These are phyloP conservation scores for Globisporangium cystogenes DNA, from an alignment of 352 stramenopile genomes.

Conservation along the genomic window DNA sequence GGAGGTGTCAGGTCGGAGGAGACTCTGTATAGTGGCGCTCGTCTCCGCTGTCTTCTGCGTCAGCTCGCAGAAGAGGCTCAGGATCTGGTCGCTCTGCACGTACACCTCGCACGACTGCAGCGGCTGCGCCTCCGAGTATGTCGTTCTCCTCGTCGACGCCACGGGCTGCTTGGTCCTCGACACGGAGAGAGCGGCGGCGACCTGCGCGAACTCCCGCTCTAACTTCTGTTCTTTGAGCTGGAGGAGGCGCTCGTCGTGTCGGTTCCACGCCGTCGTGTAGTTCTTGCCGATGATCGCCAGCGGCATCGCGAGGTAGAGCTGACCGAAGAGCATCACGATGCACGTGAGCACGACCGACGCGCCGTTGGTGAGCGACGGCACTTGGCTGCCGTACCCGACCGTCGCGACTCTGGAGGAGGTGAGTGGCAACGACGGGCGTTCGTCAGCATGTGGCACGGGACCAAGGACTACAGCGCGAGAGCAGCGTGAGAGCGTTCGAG, in stretches of 20 bases:
- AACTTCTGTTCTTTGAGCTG: neutral
- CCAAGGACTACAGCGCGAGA: no score
- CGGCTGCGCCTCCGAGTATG: neutral
- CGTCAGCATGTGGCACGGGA: no score
- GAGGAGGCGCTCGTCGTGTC: slow-evolving; percentile 17
- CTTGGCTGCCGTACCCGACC: slow-evolving; percentile 48
- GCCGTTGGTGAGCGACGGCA: slow-evolving; percentile 34
- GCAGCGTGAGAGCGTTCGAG: no score
- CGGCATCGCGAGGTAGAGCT: slow-evolving; percentile 52
- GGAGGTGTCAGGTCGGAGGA: neutral
- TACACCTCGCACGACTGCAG: neutral
- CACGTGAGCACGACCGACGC: slow-evolving; percentile 26
- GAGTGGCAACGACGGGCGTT: neutral
- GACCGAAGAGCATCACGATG: slow-evolving; percentile 51
- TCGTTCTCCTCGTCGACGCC: neutral
- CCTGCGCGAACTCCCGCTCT: neutral
- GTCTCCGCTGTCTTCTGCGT: neutral
- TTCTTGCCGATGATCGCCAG: slow-evolving; percentile 49
- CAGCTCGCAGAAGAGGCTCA: slow-evolving; percentile 5
- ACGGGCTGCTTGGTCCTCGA: neutral
- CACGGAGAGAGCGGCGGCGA: neutral
- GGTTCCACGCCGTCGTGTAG: slow-evolving; percentile 34
- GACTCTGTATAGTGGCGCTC: slow-evolving; percentile 15
- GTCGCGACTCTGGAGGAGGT: slow-evolving; percentile 30
- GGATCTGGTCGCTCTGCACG: slow-evolving; percentile 3